A percentile compares a stretch with the other conserved stretches of the same genome.
Conservation (phyloP, 306 rosid genomes). For the Rosa persica region DNA sequence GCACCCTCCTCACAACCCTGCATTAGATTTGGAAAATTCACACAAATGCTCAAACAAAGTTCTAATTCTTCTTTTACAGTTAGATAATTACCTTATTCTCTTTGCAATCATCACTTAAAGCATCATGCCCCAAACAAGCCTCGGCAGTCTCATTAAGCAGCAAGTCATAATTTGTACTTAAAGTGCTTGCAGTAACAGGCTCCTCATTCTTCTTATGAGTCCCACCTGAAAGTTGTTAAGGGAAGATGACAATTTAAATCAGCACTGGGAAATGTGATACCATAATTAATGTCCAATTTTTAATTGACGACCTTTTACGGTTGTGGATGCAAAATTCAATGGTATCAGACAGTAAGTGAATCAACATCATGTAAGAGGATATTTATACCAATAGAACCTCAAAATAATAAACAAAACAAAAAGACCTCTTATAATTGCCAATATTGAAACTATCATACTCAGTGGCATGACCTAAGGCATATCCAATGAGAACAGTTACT, state of each 20-base stretch:
- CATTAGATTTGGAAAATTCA: conserved; percentile 24
- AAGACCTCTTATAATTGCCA: background rate
- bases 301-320: background rate
- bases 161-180: conserved; percentile 39
- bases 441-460: background rate
- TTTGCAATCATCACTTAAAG: conserved; percentile 42
- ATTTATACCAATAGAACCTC: background rate
- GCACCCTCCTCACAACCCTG: conserved; percentile 57
- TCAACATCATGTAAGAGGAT: background rate
- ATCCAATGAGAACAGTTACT: background rate
- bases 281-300: background rate
- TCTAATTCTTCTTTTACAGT: background rate
- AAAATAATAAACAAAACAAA: background rate
- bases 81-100: conserved; percentile 57
- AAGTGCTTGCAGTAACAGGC: conserved; percentile 35
- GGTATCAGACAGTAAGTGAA: background rate
- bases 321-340: background rate
- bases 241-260: conserved; percentile 29
- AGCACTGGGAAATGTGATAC: conserved; percentile 14
- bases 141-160: conserved; percentile 49
- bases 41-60: background rate
- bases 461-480: background rate
- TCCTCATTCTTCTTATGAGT: conserved; percentile 55
- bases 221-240: conserved; percentile 48
- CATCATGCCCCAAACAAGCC: conserved; percentile 58